Evolutionary conservation across 441 rosid species (phyloP), one percentile per base, ranked within the genome.

Genomic region (Hura crepitans): DNA sequence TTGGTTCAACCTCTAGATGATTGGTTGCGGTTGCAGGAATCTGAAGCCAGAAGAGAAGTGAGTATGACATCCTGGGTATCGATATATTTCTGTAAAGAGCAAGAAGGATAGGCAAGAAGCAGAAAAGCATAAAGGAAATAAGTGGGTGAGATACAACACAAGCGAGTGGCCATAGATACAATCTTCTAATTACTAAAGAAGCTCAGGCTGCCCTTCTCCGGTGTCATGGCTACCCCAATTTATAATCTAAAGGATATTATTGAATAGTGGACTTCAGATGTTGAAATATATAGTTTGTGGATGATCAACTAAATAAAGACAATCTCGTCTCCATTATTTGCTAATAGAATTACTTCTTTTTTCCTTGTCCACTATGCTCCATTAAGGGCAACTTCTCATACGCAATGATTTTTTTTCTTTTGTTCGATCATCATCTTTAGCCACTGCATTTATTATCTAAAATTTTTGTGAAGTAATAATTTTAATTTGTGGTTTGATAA

Each of bases 1-100:
- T 11, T 25, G 31, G 33, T 64, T 27, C 43, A 20, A 72, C 74
- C 74, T 64, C 28, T 13, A 28, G 27, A 14, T 11, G 74, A 63
- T 12, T n/a, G 55, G 63, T 63, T 45, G 46, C 2, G 46, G 14
- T 9, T 11, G 74, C 74, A 72, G 33, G 30, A 53, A 28, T 45
- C 13, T 6, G 64, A 55, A 5, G 74, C 6, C 17, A 55, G 23
- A 4, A 72, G 45, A 55, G 74, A 72, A 28, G 0, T 30, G 56
- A 54, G 35, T 13, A 3, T 33, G 39, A 64, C 9, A 27, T 7
- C 2, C 5, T 69, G 66, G 23, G 64, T 9, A 20, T n/a, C 37
- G 6, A 63, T 42, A 42, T 15, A 13, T 27, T 25, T 28, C 15
- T 45, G 25, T 42, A 50, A 27, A 51, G 33, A 35, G 53, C 25